Evolutionary conservation across 176 grass and related monocot genomes (phyloP).

Genomic region (Oryza punctata): DNA sequence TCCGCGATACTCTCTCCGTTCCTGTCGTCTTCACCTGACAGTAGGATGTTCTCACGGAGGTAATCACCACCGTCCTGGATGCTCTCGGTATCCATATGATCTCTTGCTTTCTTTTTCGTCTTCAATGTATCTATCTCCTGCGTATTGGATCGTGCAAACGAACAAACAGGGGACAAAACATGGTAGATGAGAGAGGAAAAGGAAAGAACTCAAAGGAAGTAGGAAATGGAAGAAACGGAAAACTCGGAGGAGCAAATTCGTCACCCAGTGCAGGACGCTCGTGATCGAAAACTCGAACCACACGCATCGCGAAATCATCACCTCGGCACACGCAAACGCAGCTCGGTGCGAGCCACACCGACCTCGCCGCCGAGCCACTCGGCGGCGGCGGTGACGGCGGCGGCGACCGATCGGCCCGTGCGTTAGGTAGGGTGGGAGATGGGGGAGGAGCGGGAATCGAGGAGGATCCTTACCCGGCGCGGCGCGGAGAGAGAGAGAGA

Average conservation of each 20-base stretch:
- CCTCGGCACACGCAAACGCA: too few relatives aligned
- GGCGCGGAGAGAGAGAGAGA: background rate
- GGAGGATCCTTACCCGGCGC: background rate
- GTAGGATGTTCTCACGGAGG: background rate
- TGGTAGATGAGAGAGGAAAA: background rate
- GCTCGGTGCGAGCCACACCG: too few relatives aligned
- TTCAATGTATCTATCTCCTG: background rate
- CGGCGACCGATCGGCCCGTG: too few relatives aligned
- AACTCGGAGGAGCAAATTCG: background rate
- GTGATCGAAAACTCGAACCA: too few relatives aligned
- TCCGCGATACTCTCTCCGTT: background rate
- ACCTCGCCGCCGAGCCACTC: too few relatives aligned
- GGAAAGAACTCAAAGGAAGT: too few relatives aligned
- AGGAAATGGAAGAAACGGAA: background rate
- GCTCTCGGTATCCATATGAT: conserved; percentile 25
- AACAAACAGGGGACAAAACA: background rate
- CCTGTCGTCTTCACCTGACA: background rate
- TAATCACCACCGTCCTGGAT: background rate
- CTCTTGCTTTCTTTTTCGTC: background rate
- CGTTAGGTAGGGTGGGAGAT: background rate
- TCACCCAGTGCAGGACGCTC: too few relatives aligned
- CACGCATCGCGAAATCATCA: too few relatives aligned
- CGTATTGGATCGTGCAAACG: background rate
- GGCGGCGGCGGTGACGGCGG: too few relatives aligned
- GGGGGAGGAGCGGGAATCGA: background rate